These are phyloP conservation scores for Knufia fluminis DNA, from an alignment of 2,329 filamentous ascomycete genomes.

Conservation along the genomic window DNA sequence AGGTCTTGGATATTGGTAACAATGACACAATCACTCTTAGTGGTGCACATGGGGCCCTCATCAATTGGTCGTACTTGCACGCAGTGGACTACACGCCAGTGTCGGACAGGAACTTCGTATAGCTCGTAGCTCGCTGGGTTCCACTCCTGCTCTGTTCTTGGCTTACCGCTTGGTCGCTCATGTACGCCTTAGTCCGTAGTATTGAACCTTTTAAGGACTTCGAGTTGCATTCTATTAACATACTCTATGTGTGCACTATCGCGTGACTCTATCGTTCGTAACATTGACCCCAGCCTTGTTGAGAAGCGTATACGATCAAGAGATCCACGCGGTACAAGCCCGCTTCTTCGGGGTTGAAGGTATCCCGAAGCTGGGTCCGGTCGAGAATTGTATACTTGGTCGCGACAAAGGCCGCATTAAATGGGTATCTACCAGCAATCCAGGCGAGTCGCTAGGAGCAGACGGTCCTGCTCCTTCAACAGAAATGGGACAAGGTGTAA, in stretches of 20 bases:
- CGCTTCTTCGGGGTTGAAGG: neutral
- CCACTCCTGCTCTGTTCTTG: neutral
- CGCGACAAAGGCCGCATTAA: neutral
- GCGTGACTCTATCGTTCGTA: too few species aligned
- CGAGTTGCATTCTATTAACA: too few species aligned
- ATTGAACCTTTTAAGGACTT: too few species aligned
- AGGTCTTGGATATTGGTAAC: slow-evolving; percentile 33
- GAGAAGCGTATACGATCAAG: too few species aligned
- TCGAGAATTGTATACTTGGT: neutral
- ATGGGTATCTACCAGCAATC: neutral
- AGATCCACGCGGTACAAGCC: too few species aligned
- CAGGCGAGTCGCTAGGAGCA: neutral
- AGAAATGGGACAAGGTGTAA: neutral
- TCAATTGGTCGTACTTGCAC: slow-evolving; percentile 16
- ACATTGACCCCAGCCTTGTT: too few species aligned
- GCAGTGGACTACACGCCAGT: neutral
- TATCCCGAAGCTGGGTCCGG: neutral
- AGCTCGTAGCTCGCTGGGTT: neutral
- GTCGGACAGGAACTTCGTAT: neutral
- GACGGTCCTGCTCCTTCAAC: neutral
- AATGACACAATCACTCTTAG: slow-evolving; percentile 37
- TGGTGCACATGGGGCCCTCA: too few species aligned
- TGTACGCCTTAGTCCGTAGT: too few species aligned
- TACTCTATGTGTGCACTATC: too few species aligned
- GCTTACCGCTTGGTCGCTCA: too few species aligned